Evolutionary conservation across 169 alveolate genomes (phyloP).

Genomic region (Blepharisma undulans): DNA sequence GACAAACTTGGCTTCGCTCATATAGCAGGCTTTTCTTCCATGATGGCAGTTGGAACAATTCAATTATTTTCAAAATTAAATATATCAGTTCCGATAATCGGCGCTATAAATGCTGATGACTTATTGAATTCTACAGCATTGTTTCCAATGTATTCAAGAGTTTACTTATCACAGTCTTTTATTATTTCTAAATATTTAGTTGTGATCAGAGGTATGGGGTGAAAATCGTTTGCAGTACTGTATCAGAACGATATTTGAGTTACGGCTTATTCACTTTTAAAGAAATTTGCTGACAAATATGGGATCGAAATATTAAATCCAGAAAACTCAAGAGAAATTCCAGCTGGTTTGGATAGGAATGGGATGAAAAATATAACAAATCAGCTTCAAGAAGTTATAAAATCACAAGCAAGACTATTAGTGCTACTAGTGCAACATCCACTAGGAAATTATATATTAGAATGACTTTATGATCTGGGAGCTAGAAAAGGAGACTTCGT

Average conservation of each 20-base stretch:
- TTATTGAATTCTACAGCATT: neutral
- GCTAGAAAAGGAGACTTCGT: slow-evolving; percentile 18
- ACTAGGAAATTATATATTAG: neutral
- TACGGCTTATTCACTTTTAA: neutral
- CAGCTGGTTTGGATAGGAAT: neutral
- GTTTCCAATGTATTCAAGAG: neutral
- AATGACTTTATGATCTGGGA: slow-evolving; percentile 41
- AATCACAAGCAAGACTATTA: neutral
- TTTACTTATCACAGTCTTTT: neutral
- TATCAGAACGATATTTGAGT: neutral
- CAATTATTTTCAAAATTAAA: neutral
- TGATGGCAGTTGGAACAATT: neutral
- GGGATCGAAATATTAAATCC: neutral
- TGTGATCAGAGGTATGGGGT: neutral
- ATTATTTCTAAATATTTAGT: neutral
- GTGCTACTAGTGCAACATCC: neutral
- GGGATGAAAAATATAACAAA: neutral
- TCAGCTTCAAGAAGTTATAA: neutral
- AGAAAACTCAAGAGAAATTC: neutral
- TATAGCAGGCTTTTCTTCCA: neutral
- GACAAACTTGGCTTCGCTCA: neutral
- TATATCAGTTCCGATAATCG: neutral
- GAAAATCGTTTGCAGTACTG: neutral
- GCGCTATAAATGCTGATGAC: neutral
- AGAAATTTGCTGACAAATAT: neutral